Evolutionary conservation across 106 monocot genomes (phyloP), one percentile per base, ranked within the genome.

Genomic region (Xerophyta viscosa): DNA sequence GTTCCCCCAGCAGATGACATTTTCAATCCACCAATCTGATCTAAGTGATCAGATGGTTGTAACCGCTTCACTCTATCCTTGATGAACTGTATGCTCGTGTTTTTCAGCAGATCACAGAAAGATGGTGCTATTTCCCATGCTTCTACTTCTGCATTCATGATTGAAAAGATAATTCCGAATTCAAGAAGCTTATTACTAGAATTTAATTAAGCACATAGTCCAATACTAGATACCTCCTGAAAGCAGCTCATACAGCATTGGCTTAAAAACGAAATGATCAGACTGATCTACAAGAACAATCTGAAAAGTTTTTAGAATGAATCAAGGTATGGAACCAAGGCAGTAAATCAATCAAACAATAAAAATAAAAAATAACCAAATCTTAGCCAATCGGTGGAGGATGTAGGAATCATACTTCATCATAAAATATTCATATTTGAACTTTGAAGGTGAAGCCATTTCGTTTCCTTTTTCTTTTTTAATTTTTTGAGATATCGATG

Each of bases 221-320:
- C n/a, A n/a, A n/a, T n/a, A n/a, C n/a, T n/a, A n/a, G n/a, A 31
- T 72, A 96, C 94, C 94, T 67, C 94, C 88, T 52, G 94, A 81
- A 0, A 96, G 76, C 29, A 96, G 84, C 56, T 96, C 94, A 63
- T 96, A 96, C 15, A 96, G 59, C 88, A 96, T 61, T 8, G 94
- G 94, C 63, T 96, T 96, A 56, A 96, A 96, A 66, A 96, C 88
- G 79, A 94, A 94, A 57, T 56, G 72, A 52, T 94, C 88, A 54
- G 84, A 94, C 71, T 88, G 88, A 54, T 94, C 93, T 42, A 94
- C 68, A 57, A 94, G 84, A 54, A 94, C 52, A 17, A 94, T 81
- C 93, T 94, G 83, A 29, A 69, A 49, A 28, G n/a, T 56, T 44
- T 44, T 4, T 8, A 14, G n/a, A 17, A 9, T 14, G 15, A 44